A percentile compares a stretch with the other conserved stretches of the same genome.
These are phyloP conservation scores for Dothideomycetes sp. DNA, from an alignment of 2,329 filamentous ascomycete species.

Conservation along the genomic window DNA sequence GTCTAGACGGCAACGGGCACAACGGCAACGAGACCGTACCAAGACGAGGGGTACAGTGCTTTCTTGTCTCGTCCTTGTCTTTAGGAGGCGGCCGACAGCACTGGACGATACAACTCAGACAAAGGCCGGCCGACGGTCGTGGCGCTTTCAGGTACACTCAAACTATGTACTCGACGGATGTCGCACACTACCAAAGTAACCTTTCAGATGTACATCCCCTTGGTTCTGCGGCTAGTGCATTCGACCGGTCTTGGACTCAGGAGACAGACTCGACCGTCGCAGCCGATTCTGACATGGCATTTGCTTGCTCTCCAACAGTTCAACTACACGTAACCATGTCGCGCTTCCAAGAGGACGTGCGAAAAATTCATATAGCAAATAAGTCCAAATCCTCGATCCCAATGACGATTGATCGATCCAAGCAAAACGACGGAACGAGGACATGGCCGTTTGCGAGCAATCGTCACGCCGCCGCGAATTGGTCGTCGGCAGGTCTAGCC, in stretches of 20 bases:
- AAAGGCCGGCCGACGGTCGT: conserved; percentile 7
- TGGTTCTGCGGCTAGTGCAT: conserved; percentile 10
- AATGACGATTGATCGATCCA: conserved; percentile 8
- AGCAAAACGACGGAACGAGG: conserved; percentile 3
- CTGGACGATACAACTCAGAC: conserved; percentile 12
- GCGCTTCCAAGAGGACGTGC: background rate
- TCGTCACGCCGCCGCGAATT: conserved; percentile 7
- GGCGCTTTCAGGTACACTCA: conserved; percentile 10
- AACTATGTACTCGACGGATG: conserved; percentile 8
- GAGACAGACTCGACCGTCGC: conserved; percentile 6
- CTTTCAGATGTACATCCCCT: conserved; percentile 7
- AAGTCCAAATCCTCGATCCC: conserved; percentile 3
- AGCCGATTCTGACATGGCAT: conserved; percentile 1
- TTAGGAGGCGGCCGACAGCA: no score
- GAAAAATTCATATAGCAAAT: background rate
- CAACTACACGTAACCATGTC: no score
- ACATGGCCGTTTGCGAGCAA: conserved; percentile 9
- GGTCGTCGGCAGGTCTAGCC: conserved; percentile 5
- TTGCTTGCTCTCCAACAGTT: conserved; percentile 1
- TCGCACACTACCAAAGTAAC: conserved; percentile 9
- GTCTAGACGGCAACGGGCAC: conserved; percentile 9
- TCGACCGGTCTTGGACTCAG: conserved; percentile 5
- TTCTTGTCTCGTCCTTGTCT: no score
- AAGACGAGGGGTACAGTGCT: conserved; percentile 9
- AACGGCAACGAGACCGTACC: conserved; percentile 12